phyloP scores from a whole-genome alignment of 345 rosid species.

The Triadica sebifera region DNA sequence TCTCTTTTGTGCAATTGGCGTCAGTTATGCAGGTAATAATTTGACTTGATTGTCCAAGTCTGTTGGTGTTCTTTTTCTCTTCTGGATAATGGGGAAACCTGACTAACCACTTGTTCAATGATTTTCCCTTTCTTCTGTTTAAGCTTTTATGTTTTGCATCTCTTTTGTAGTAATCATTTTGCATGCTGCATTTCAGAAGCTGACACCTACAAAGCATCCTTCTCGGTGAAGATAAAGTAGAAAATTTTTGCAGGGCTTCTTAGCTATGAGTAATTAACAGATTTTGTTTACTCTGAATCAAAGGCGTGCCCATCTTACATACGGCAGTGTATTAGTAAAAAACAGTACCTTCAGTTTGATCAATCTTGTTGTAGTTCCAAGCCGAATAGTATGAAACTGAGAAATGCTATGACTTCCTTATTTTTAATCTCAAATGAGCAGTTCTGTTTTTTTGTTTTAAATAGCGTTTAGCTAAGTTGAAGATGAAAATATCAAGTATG shows the following conservation, averaged over 20 bases:
- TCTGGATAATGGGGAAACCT: not conserved
- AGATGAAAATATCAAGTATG: no score
- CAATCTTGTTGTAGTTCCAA: no score
- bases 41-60: not conserved
- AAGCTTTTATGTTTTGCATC: not conserved
- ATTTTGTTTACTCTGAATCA: not conserved
- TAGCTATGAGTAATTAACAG: not conserved
- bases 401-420: not conserved
- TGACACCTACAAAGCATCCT: constrained; percentile 54
- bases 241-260: not conserved
- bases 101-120: not conserved
- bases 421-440: not conserved
- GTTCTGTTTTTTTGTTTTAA: no score
- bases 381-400: not conserved
- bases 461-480: no score
- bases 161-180: constrained; percentile 53
- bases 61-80: not conserved
- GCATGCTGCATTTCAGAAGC: constrained; percentile 82
- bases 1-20: constrained; percentile 57
- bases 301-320: not conserved
- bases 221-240: constrained; percentile 20
- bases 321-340: not conserved
- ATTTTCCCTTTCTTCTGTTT: not conserved
- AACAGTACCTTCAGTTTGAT: not conserved
- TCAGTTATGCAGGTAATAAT: constrained; percentile 70